A percentile compares a stretch with the other conserved stretches of the same genome.
These are phyloP conservation scores for Kandelia obovata DNA, from an alignment of 345 rosid genomes.

Conservation along the genomic window DNA sequence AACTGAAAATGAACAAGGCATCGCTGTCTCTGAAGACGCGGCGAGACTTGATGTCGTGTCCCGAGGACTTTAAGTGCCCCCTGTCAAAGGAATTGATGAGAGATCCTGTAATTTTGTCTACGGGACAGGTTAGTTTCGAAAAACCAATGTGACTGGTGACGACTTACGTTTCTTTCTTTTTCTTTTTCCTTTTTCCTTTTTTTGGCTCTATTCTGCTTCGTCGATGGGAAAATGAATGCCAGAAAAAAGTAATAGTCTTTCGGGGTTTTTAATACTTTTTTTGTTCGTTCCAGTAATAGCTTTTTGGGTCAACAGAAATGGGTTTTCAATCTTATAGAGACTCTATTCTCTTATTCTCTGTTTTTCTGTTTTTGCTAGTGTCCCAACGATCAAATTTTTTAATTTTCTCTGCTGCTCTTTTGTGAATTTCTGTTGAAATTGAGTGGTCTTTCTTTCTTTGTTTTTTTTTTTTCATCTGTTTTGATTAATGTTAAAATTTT, in stretches of 20 bases:
- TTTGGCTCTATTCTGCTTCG: slow-evolving; percentile 11
- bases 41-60: slow-evolving; percentile 47
- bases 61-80: slow-evolving; percentile 82
- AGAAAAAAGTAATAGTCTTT: neutral
- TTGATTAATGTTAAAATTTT: neutral
- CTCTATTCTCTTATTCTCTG: neutral
- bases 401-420: slow-evolving; percentile 10
- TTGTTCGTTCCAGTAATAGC: neutral
- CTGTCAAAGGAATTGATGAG: slow-evolving; percentile 83
- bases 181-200: neutral
- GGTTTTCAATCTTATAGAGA: neutral
- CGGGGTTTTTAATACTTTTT: neutral
- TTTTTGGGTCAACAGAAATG: neutral
- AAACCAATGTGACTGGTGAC: neutral
- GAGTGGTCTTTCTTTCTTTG: neutral
- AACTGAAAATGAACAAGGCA: slow-evolving; percentile 48
- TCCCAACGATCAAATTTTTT: neutral
- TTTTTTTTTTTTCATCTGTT: neutral
- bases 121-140: slow-evolving; percentile 69
- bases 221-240: slow-evolving; percentile 12
- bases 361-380: too few species aligned
- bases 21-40: slow-evolving; percentile 45
- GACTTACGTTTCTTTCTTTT: neutral
- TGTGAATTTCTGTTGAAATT: neutral
- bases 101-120: slow-evolving; percentile 86